Base-by-base conservation (phyloP, 2,329 filamentous ascomycete species). In the Hymenoscyphus scutula region DNA sequence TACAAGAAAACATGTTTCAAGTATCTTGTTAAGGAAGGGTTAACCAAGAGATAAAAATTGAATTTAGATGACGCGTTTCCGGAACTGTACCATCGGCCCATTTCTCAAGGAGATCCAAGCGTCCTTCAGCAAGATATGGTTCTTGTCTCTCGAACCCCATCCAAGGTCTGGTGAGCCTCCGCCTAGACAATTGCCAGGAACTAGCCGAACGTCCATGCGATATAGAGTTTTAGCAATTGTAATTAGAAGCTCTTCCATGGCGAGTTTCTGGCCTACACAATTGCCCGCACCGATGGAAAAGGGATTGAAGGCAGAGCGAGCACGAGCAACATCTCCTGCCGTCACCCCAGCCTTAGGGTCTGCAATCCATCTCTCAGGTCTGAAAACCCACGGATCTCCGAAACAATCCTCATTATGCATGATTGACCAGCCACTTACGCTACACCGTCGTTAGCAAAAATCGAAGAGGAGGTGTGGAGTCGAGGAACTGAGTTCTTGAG, bases 351-450 rank as follows among this genome's bases (percentile, higher is more conserved):
- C 60, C 4, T 19, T 41, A n/a, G 61, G 41, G 41, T 65, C 59
- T 17, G 32, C 29, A 19, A 65, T 64, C 66, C 65, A 68, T 17
- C 79, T 74, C 66, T 81, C 77, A 0, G 79, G 79, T 8, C 76
- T 62, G 64, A 74, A 81, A 1, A 64, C 61, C 59, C 74, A 74
- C 1, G 79, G 75, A 38, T 76, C 68, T 1, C 75, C 75, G 69
- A 76, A 80, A 71, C 79, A 79, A 10, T 72, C 64, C 3, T 75
- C 68, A 60, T 79, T 75, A 32, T 78, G 77, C 62, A 80, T 77
- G 38, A 80, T 75, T 2, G 76, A 74, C 71, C 78, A 81, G 13
- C 74, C 73, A 1, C 77, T 74, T 4, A 77, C 78, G 32, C 32
- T 34, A 34, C 15, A 34, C 32, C 15, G 11, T 1, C 32, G 32